Base-by-base conservation (phyloP, 163 green algal species). In the Chlamydomonas reinhardtii region DNA sequence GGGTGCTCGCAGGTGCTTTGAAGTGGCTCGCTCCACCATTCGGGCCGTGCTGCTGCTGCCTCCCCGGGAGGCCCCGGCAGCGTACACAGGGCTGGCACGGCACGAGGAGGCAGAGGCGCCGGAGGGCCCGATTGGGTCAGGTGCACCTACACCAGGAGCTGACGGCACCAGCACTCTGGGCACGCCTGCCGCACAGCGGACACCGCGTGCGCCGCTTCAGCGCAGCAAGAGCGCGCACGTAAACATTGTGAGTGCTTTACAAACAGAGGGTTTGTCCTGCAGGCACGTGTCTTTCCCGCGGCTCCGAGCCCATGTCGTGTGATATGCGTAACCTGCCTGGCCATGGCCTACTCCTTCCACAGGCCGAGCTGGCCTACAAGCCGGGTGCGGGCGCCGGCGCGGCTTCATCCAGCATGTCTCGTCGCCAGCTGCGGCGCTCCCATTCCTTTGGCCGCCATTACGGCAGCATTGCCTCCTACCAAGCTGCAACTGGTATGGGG, bases 1-100 rank as follows among this genome's bases (percentile, higher is more conserved):
- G n/a, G n/a, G n/a, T n/a, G n/a, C n/a, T n/a, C n/a, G n/a, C n/a
- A 68, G 54, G 14, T 37, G 73, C 4, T 96, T 96, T 84, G 89
- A 90, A 17, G 29, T 65, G 2, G 59, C 89, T 16, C 89, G 91
- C 16, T 39, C 70, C 6, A 4, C 62, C 1, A 34, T 94, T 32
- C 87, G 91, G 20, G 62, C 78, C 25, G 65, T 87, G 54, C 74
- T 95, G 14, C 89, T 90, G 43, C 87, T 96, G 85, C 89, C 89
- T 2, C 32, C 64, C 16, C 69, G 79, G 8, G 82, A 85, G 14
- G 22, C 76, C 19, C 59, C 72, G 25, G 43, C 61, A 31, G 68
- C 31, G 4, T n/a, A 37, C 6, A 29, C 35, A 16, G 25, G 34
- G 4, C 19, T 73, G n/a, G 59, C 6, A 31, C 54, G 73, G 48